Conservation (phyloP, 305 asterid species). For the Euphrasia arctica region DNA sequence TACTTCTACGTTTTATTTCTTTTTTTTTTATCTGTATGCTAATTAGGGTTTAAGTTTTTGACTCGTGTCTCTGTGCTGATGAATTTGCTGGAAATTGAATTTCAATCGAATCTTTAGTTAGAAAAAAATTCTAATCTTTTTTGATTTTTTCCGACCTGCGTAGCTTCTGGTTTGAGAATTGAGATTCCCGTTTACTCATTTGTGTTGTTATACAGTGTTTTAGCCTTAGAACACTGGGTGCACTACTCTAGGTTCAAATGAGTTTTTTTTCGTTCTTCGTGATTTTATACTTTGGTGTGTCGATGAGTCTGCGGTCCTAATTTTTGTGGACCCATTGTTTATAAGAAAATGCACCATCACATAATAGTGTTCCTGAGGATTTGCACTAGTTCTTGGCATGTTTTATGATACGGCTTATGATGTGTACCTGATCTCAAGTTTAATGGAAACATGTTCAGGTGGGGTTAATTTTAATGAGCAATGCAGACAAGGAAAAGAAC, state of each 20-base stretch:
- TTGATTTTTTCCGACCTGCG: background rate
- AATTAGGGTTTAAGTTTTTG: conserved; percentile 34
- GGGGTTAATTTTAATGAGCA: conserved; percentile 27
- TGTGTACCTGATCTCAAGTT: conserved; percentile 21
- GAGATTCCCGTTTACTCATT: background rate
- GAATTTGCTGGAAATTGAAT: conserved; percentile 20
- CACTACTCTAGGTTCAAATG: background rate
- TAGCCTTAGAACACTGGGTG: background rate
- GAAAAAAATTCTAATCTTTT: background rate
- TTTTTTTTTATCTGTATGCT: conserved; percentile 11
- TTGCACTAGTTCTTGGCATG: too few relatives aligned
- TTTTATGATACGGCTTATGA: conserved; percentile 3
- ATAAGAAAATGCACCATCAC: too few relatives aligned
- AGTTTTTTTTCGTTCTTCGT: background rate
- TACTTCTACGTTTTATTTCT: background rate
- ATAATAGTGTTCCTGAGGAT: too few relatives aligned
- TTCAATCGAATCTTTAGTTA: conserved; percentile 3
- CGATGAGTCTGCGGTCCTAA: background rate
- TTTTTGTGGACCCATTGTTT: too few relatives aligned
- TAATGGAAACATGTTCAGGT: conserved; percentile 22
- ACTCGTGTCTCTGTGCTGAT: conserved; percentile 23
- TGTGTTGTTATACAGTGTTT: background rate
- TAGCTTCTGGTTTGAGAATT: conserved; percentile 4
- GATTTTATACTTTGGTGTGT: background rate
- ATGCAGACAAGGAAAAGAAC: conserved; percentile 78